A percentile compares a stretch with the other conserved stretches of the same genome.
Evolutionary conservation across 75 land plant genomes (phyloP).

Genomic region (Ceratopteris richardii): DNA sequence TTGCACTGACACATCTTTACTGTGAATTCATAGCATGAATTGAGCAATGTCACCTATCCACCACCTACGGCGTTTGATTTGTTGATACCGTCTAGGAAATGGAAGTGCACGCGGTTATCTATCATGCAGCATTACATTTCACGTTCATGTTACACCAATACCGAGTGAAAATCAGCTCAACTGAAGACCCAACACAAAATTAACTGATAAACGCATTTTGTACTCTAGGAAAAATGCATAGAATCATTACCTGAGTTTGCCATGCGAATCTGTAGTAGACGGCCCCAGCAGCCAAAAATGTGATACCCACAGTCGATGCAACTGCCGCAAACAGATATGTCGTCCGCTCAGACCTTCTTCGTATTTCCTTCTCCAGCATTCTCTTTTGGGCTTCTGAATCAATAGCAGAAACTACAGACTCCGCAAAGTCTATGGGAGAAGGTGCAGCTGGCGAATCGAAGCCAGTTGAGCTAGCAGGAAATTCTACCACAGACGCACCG

Average conservation of each 20-base stretch:
- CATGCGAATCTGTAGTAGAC: conserved; percentile 28
- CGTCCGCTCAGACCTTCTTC: conserved; percentile 13
- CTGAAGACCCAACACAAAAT: not conserved
- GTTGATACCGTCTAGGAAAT: no score
- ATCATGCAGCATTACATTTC: no score
- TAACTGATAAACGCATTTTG: not conserved
- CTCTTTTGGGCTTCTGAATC: not conserved
- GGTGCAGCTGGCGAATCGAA: no score
- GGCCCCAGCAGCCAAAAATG: conserved; percentile 19
- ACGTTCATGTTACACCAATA: no score
- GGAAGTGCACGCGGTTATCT: no score
- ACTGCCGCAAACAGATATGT: conserved; percentile 34
- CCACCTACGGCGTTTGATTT: not conserved
- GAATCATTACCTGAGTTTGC: conserved; percentile 17
- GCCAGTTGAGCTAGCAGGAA: not conserved
- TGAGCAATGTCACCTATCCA: no score
- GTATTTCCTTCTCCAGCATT: conserved; percentile 7
- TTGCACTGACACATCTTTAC: no score
- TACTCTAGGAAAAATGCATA: not conserved
- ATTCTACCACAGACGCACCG: no score
- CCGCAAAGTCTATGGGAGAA: not conserved
- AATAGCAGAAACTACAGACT: not conserved
- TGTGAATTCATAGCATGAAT: no score
- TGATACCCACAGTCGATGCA: conserved; percentile 34
- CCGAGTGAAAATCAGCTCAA: no score